Conservation (phyloP, 768 basidiomycete species). For the Sarcodon aspratus region DNA sequence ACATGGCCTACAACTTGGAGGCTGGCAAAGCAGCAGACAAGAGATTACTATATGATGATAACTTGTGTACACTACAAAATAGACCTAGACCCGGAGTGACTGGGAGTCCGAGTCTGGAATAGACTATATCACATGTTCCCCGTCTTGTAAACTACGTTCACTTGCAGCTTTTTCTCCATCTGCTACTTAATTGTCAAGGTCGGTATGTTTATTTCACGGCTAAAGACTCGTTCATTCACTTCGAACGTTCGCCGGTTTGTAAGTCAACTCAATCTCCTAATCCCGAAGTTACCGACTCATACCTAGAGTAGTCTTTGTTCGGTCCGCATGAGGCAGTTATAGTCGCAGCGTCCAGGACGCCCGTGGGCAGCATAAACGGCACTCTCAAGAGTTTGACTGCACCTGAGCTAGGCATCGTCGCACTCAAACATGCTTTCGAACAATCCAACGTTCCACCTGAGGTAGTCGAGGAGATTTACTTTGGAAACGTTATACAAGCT, state of each 20-base stretch:
- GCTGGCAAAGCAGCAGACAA: no score
- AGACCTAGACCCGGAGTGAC: no score
- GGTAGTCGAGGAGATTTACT: slow-evolving; percentile 88
- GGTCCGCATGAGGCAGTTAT: slow-evolving; percentile 75
- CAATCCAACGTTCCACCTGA: slow-evolving; percentile 72
- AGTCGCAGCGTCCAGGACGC: slow-evolving; percentile 88
- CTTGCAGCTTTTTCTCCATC: not conserved
- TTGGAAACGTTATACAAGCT: slow-evolving; percentile 96
- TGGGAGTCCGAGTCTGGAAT: no score
- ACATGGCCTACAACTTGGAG: no score
- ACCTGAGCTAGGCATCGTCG: slow-evolving; percentile 79
- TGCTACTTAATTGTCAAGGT: not conserved
- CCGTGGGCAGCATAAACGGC: slow-evolving; percentile 89
- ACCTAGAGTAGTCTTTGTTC: slow-evolving; percentile 8
- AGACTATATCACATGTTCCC: no score
- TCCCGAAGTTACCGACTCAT: slow-evolving; percentile 28
- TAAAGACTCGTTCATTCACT: slow-evolving; percentile 1
- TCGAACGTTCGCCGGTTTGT: not conserved
- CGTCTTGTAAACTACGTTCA: no score
- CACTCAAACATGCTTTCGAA: slow-evolving; percentile 83
- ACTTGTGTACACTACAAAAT: no score
- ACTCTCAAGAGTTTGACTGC: slow-evolving; percentile 81
- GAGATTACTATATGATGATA: no score
- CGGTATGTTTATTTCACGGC: slow-evolving; percentile 9
- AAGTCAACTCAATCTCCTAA: slow-evolving; percentile 11